Evolutionary conservation across 192 early-diverging fungal genomes (phyloP).

Genomic region (Pilaira anomala): DNA sequence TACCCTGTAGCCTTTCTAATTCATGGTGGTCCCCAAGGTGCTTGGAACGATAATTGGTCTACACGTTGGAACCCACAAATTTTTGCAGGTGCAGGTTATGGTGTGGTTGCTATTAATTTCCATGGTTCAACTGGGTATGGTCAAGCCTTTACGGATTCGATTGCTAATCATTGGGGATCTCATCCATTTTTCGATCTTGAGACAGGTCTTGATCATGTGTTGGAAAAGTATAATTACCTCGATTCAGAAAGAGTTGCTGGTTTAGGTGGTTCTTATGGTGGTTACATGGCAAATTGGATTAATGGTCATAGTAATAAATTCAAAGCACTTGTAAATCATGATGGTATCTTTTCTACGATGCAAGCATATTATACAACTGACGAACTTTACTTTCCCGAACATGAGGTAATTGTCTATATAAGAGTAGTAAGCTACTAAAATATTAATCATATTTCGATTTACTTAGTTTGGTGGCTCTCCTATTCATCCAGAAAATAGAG

Average conservation of each 20-base stretch:
- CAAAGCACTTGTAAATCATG: conserved; percentile 65
- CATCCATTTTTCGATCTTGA: conserved; percentile 74
- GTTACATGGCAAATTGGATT: conserved; percentile 84
- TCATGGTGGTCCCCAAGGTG: conserved; percentile 81
- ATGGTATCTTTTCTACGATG: conserved; percentile 65
- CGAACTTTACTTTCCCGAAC: conserved; percentile 78
- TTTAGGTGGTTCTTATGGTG: conserved; percentile 77
- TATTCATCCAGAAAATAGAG: conserved; percentile 44
- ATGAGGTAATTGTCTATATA: conserved; percentile 53
- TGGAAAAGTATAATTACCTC: conserved; percentile 52
- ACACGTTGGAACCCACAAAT: conserved; percentile 74
- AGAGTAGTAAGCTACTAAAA: too few species aligned
- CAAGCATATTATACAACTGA: conserved; percentile 69
- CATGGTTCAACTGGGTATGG: conserved; percentile 81
- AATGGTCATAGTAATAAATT: conserved; percentile 72
- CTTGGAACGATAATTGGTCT: conserved; percentile 61
- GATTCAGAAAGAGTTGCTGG: conserved; percentile 56
- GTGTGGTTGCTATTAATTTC: conserved; percentile 68
- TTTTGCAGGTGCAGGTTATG: conserved; percentile 71
- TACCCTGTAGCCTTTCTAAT: conserved; percentile 78
- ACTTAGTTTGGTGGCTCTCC: conserved; percentile 63
- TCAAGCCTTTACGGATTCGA: conserved; percentile 69
- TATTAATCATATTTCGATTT: background rate
- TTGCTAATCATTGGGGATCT: conserved; percentile 72
- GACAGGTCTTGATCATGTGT: conserved; percentile 62